Evolutionary conservation across 257 asterid species (phyloP), one percentile per base, ranked within the genome.

Genomic region (Anisodus tanguticus): DNA sequence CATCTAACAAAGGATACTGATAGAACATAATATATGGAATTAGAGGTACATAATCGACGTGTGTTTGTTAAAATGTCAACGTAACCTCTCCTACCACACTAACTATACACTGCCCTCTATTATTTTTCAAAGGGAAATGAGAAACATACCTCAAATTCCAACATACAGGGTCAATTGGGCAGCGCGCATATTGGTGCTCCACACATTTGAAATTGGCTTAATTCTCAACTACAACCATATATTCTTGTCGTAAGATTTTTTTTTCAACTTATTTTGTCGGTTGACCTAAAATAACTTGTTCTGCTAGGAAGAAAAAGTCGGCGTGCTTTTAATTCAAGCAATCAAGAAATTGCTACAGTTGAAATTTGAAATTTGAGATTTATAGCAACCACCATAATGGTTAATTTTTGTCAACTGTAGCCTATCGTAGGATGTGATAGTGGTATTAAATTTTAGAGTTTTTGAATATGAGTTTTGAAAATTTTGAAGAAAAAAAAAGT

Each of bases 181-280:
- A 74, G 47, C 60, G 80, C 80, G 60, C 60, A 47, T 7, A 19
- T 74, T 47, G n/a, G 60, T 26, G 10, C 41, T 76, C 64, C 47
- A 74, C 22, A 51, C 81, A 6, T 76, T 51, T 76, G 22, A 74
- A 74, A 1, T 47, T 72, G 80, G 11, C 59, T 31, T 31, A 31
- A 31, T 47, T 72, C 41, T 0, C n/a, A 72, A 19, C 81, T 19
- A 74, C 81, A 22, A 49, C 81, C 62, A 49, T 51, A 74, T 19
- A 74, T 49, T 45, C 8, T 76, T 22, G 0, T 76, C 59, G 22
- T 74, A 3, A 49, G 3, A 19, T 74, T 6, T 49, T 49, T 49
- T 22, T 22, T 22, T 9, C 6, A 74, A 74, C 81, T 1, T 49
- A 22, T 76, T 41, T 22, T 6, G 63, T 76, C 81, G 63, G 81